Conservation (phyloP, 164 flowering plant genomes). For the Sedum album region DNA sequence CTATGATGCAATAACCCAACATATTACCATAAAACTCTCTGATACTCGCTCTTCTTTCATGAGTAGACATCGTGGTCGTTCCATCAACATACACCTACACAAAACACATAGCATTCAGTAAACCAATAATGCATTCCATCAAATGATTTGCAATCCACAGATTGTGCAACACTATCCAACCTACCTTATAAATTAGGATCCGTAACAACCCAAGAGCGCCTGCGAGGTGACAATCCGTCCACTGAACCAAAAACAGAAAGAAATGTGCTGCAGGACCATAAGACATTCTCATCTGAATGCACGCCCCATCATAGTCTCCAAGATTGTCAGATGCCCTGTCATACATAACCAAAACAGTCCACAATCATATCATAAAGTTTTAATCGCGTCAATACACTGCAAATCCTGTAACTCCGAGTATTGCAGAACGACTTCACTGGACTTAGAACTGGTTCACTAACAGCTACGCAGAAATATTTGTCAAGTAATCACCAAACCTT, state of each 20-base stretch:
- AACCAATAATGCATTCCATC: not conserved
- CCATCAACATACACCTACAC: conserved; percentile 66
- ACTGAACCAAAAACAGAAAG: conserved; percentile 2
- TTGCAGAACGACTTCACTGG: too few species aligned
- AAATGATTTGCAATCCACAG: not conserved
- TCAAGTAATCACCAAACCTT: too few species aligned
- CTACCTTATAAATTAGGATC: conserved; percentile 59
- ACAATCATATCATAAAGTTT: too few species aligned
- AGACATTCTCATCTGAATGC: conserved; percentile 92
- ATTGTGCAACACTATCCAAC: not conserved
- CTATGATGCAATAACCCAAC: not conserved
- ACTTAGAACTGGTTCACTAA: too few species aligned
- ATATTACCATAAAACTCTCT: conserved; percentile 66
- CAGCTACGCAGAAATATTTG: too few species aligned
- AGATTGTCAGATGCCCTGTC: conserved; percentile 74
- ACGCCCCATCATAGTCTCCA: conserved; percentile 84
- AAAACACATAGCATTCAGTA: not conserved
- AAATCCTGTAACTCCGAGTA: too few species aligned
- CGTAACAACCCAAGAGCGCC: conserved; percentile 56
- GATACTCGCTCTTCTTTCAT: conserved; percentile 71
- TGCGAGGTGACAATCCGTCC: not conserved
- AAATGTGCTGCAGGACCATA: conserved; percentile 80
- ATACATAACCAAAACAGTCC: not conserved
- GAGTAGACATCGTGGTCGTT: conserved; percentile 61
- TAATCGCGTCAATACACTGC: too few species aligned